phyloP scores from a whole-genome alignment of 2,329 filamentous ascomycete genomes.

The Stylonectria norvegica region DNA sequence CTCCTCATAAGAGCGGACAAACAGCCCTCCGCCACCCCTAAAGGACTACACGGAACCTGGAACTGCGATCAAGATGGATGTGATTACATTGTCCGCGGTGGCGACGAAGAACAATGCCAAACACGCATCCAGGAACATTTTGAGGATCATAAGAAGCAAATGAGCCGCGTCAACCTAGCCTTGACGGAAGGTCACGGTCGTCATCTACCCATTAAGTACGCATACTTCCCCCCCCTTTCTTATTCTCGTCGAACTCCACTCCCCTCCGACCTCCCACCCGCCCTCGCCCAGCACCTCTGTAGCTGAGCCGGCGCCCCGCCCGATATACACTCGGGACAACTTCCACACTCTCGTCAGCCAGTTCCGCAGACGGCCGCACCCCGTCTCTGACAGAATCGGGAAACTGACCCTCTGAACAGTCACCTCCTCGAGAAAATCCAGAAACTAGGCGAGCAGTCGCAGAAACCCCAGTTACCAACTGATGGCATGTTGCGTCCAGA shows the following conservation, averaged over 20 bases:
- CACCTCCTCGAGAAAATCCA: conserved; percentile 56
- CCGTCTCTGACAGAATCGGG: conserved; percentile 26
- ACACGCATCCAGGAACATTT: conserved; percentile 59
- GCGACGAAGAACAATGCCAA: conserved; percentile 53
- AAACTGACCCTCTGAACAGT: conserved; percentile 38
- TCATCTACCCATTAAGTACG: conserved; percentile 56
- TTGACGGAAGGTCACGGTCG: conserved; percentile 53
- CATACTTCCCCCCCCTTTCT: conserved; percentile 34
- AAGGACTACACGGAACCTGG: conserved; percentile 63
- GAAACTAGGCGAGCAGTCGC: conserved; percentile 39
- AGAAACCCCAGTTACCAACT: conserved; percentile 29
- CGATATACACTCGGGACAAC: conserved; percentile 8
- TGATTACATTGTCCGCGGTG: conserved; percentile 59
- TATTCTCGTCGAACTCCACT: conserved; percentile 29
- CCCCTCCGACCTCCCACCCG: conserved; percentile 1
- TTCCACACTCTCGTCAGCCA: conserved; percentile 25
- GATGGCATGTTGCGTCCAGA: conserved; percentile 36
- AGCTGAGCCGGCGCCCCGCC: background rate
- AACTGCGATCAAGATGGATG: conserved; percentile 63
- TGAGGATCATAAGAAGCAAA: conserved; percentile 54
- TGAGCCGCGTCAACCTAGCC: conserved; percentile 49
- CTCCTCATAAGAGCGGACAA: conserved; percentile 49
- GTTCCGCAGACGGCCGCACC: conserved; percentile 26
- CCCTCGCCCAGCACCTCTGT: conserved; percentile 2
- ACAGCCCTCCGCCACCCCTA: conserved; percentile 46